These are phyloP conservation scores for Abrus precatorius DNA, from an alignment of 306 rosid species.

Conservation along the genomic window DNA sequence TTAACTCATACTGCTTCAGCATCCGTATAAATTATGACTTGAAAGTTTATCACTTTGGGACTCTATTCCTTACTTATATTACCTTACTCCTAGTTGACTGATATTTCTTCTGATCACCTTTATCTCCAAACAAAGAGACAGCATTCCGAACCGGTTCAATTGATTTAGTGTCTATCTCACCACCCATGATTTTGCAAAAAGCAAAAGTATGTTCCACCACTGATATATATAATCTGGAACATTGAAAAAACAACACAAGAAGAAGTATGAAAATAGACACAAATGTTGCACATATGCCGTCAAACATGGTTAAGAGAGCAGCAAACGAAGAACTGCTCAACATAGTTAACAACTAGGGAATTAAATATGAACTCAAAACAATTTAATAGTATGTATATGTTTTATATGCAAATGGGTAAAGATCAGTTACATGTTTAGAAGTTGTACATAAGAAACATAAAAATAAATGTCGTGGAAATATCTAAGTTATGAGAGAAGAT, in stretches of 20 bases:
- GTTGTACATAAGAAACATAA: neutral
- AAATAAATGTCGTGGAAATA: neutral
- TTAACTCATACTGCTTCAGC: neutral
- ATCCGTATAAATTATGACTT: neutral
- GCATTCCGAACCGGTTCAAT: conserved; percentile 80
- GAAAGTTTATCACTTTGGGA: neutral
- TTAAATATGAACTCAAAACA: neutral
- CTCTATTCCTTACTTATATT: conserved; percentile 41
- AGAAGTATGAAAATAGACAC: neutral
- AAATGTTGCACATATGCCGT: neutral
- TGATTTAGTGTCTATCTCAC: conserved; percentile 82
- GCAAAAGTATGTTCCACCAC: too few species aligned
- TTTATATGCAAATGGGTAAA: neutral
- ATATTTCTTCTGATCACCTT: conserved; percentile 58
- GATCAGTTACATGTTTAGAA: neutral
- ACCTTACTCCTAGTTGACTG: conserved; percentile 55
- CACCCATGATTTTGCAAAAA: conserved; percentile 54
- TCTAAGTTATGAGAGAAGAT: conserved; percentile 25
- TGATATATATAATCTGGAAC: neutral
- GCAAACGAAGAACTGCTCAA: neutral
- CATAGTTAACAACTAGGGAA: conserved; percentile 1
- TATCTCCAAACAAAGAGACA: conserved; percentile 73
- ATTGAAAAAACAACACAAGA: neutral
- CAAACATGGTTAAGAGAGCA: conserved; percentile 8
- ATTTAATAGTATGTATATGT: neutral